Conservation (phyloP, 1,284 basidiomycete species). For the Melampsora allii-populina region DNA sequence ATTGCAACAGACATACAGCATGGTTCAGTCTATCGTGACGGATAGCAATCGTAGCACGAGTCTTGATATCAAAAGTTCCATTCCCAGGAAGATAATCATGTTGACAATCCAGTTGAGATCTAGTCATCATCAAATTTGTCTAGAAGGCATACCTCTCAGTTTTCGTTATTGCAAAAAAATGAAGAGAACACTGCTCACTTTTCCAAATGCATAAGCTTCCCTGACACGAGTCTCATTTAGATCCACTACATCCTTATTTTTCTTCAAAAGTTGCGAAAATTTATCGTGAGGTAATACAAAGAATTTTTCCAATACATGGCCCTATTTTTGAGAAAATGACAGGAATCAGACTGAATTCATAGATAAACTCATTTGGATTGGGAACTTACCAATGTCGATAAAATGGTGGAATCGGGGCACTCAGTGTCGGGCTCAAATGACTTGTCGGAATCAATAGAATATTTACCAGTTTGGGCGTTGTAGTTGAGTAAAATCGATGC, state of each 20-base stretch:
- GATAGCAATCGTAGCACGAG: constrained; percentile 78
- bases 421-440: constrained; percentile 54
- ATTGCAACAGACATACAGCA: constrained; percentile 57
- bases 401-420: constrained; percentile 64
- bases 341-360: background rate
- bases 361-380: constrained; percentile 1
- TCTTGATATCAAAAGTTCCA: constrained; percentile 95
- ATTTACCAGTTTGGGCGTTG: constrained; percentile 61
- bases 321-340: constrained; percentile 1
- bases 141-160: constrained; percentile 51
- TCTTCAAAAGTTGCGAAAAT: constrained; percentile 24
- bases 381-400: constrained; percentile 68
- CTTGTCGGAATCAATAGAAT: constrained; percentile 74
- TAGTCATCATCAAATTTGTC: constrained; percentile 78
- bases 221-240: constrained; percentile 54
- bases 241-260: constrained; percentile 44
- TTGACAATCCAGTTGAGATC: constrained; percentile 88
- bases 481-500: constrained; percentile 65
- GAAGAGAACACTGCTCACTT: constrained; percentile 56
- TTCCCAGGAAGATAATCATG: constrained; percentile 78
- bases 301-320: constrained; percentile 51
- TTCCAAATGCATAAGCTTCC: constrained; percentile 78
- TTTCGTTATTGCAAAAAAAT: constrained; percentile 6
- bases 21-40: constrained; percentile 83
- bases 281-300: constrained; percentile 45